phyloP scores from a whole-genome alignment of 225 moss, liverwort and hornwort genomes.

The Thuidium tamariscinum region DNA sequence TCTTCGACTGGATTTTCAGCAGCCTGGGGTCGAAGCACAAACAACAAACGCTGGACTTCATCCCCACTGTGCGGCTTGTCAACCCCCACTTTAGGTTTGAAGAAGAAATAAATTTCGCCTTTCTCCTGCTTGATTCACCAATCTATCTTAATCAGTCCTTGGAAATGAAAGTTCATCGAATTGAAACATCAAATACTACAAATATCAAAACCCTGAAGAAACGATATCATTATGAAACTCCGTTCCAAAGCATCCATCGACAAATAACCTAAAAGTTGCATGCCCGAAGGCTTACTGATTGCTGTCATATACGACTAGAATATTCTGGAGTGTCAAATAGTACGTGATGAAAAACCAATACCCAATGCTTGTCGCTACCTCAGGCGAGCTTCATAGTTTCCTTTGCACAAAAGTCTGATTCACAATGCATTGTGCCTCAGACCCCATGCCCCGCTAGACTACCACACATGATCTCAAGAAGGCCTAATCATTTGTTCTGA shows the following conservation, averaged over 20 bases:
- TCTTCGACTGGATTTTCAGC: slow-evolving; percentile 43
- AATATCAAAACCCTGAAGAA: not conserved
- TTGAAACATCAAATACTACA: not conserved
- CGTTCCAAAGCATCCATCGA: not conserved
- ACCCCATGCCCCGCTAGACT: not conserved
- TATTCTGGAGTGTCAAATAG: not conserved
- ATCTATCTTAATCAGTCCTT: not conserved
- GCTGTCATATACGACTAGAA: not conserved
- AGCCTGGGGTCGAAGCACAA: slow-evolving; percentile 54
- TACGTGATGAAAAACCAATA: not conserved
- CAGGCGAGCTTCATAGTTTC: not conserved
- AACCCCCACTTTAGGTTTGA: slow-evolving; percentile 50
- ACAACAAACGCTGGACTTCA: slow-evolving; percentile 47
- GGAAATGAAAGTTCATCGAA: not conserved
- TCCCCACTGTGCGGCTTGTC: slow-evolving; percentile 35
- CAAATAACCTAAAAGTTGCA: not conserved
- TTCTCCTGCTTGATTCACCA: slow-evolving; percentile 33
- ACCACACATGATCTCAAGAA: not conserved
- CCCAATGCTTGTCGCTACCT: not conserved
- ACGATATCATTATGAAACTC: not conserved
- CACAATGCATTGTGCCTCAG: not conserved
- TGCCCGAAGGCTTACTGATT: not conserved
- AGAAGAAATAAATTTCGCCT: slow-evolving; percentile 72
- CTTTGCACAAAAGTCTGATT: not conserved
- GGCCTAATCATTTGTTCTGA: not conserved